Conservation (phyloP, 2,329 filamentous ascomycete species). For the Graphilbum fragrans region DNA sequence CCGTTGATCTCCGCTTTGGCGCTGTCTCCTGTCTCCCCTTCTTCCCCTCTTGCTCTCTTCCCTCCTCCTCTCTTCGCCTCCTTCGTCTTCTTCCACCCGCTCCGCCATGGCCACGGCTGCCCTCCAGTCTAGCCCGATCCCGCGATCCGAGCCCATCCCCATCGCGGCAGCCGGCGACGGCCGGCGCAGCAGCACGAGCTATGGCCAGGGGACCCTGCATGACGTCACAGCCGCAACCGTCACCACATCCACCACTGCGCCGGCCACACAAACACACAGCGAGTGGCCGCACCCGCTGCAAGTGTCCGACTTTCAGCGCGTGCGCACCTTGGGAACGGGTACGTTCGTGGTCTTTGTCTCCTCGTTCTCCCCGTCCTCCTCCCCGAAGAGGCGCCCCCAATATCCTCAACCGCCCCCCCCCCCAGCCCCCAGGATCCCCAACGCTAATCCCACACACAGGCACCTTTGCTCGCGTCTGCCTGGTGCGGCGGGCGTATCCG, state of each 20-base stretch:
- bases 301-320: conserved; percentile 54
- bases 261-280: background rate
- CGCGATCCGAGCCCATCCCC: background rate
- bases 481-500: conserved; percentile 51
- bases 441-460: conserved; percentile 33
- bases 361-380: background rate
- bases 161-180: background rate
- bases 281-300: conserved; percentile 13
- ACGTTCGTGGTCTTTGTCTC: conserved; percentile 14
- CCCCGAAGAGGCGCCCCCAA: no score
- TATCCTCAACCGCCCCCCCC: background rate
- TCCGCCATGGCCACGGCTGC: conserved; percentile 1
- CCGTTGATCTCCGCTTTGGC: no score
- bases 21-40: background rate
- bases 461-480: conserved; percentile 73
- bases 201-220: background rate
- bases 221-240: background rate
- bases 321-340: conserved; percentile 70
- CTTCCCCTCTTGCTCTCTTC: background rate
- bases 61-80: background rate
- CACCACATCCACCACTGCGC: background rate
- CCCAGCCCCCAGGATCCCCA: no score
- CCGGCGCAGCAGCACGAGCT: background rate
- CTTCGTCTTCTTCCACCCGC: background rate
- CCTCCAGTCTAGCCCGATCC: background rate